Percentiles rank a stretch among this genome's conserved stretches.
These are phyloP conservation scores for Ophiosphaerella narmari DNA, from an alignment of 2,329 filamentous ascomycete genomes.

Conservation along the genomic window DNA sequence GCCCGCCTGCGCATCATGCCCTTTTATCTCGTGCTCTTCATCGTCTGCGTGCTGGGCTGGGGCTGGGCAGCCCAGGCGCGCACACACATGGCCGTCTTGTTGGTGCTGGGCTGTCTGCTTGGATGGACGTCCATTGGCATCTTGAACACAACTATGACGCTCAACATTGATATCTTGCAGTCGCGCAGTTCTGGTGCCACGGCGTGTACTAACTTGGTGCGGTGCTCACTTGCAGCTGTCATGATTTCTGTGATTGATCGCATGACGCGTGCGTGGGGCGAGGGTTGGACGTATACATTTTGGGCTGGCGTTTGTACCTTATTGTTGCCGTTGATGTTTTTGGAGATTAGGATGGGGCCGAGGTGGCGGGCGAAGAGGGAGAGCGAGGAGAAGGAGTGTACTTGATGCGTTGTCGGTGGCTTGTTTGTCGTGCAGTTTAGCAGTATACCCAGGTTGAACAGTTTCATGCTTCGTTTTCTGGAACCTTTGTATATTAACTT, in stretches of 20 bases:
- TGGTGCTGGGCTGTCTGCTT: constrained; percentile 26
- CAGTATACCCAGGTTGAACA: neutral
- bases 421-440: neutral
- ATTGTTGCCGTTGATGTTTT: constrained; percentile 32
- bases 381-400: constrained; percentile 14
- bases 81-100: constrained; percentile 27
- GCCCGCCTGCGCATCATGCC: constrained; percentile 35
- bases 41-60: constrained; percentile 32
- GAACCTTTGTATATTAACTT: no score
- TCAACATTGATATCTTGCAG: constrained; percentile 37
- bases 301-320: constrained; percentile 28
- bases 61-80: constrained; percentile 29
- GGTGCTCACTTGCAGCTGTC: constrained; percentile 31
- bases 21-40: constrained; percentile 29
- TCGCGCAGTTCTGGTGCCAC: constrained; percentile 29
- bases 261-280: constrained; percentile 22
- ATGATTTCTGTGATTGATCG: constrained; percentile 33
- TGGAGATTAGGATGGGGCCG: constrained; percentile 34
- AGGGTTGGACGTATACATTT: constrained; percentile 36
- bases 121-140: constrained; percentile 36
- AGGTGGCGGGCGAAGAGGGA: constrained; percentile 29
- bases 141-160: constrained; percentile 36
- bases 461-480: no score
- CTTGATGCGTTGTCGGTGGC: neutral
- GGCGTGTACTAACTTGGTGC: constrained; percentile 33